A percentile compares a stretch with the other conserved stretches of the same genome.
Conservation (phyloP, 768 basidiomycete genomes). For the Pholiota microspora region DNA sequence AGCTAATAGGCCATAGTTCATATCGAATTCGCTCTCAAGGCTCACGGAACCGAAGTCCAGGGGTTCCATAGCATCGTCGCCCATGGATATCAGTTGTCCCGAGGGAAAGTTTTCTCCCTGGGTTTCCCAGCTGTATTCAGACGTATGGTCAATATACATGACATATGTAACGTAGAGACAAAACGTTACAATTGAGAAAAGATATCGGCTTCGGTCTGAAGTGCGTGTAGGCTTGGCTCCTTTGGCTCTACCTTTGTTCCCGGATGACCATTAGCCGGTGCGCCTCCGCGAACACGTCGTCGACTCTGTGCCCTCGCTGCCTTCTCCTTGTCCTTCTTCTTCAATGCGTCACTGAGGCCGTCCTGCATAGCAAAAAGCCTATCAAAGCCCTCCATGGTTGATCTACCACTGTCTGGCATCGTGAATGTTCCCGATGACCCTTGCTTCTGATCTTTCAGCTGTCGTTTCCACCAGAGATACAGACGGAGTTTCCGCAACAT, state of each 20-base stretch:
- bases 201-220: conserved; percentile 46
- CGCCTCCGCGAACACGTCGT: conserved; percentile 77
- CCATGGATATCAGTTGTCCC: conserved; percentile 19
- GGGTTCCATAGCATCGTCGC: conserved; percentile 26
- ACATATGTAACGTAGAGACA: neutral
- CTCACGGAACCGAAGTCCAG: conserved; percentile 36
- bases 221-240: conserved; percentile 28
- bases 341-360: conserved; percentile 68
- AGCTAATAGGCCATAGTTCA: conserved; percentile 73
- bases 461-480: conserved; percentile 84
- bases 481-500: conserved; percentile 71
- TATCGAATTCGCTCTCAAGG: conserved; percentile 62
- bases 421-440: conserved; percentile 28
- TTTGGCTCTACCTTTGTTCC: conserved; percentile 17
- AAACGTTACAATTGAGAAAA: conserved; percentile 59
- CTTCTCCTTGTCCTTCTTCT: conserved; percentile 69
- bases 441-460: conserved; percentile 37
- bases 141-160: neutral
- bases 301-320: conserved; percentile 61
- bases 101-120: conserved; percentile 22
- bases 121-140: conserved; percentile 31
- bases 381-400: conserved; percentile 22
- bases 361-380: conserved; percentile 28
- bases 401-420: conserved; percentile 21
- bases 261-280: conserved; percentile 29